phyloP scores from a whole-genome alignment of 768 basidiomycete genomes.

The Glaciozyma antarctica region DNA sequence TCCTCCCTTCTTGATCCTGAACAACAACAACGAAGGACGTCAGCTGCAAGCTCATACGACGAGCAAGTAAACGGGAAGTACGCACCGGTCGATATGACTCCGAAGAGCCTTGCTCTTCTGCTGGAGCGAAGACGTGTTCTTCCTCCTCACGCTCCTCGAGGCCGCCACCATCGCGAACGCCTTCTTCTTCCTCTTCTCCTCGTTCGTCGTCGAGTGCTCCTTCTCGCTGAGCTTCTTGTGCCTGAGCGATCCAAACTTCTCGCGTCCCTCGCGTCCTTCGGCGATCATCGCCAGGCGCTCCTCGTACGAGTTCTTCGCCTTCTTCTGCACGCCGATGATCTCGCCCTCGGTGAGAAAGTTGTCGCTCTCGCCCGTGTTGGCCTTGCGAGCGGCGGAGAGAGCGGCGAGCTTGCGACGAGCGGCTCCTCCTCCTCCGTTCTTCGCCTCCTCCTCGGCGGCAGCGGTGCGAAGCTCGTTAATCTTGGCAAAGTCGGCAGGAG shows the following conservation, averaged over 20 bases:
- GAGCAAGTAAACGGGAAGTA: neutral
- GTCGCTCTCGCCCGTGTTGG: conserved; percentile 35
- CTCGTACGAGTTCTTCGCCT: conserved; percentile 83
- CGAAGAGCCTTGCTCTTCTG: conserved; percentile 8
- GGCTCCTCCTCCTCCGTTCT: conserved; percentile 58
- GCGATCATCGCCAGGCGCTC: conserved; percentile 85
- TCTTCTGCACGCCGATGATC: conserved; percentile 88
- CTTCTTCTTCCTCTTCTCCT: conserved; percentile 30
- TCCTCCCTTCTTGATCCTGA: conserved; percentile 11
- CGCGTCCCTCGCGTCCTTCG: conserved; percentile 86
- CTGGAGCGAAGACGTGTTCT: conserved; percentile 2
- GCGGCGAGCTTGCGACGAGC: conserved; percentile 82
- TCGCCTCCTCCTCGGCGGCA: conserved; percentile 61
- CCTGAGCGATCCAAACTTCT: conserved; percentile 59
- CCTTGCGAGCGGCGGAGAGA: conserved; percentile 63
- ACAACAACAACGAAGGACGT: neutral
- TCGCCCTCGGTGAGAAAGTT: conserved; percentile 68
- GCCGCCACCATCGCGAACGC: conserved; percentile 8
- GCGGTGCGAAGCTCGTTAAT: conserved; percentile 78
- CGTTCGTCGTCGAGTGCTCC: conserved; percentile 33
- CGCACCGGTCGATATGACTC: conserved; percentile 7
- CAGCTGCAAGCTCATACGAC: neutral
- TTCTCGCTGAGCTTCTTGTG: conserved; percentile 34
- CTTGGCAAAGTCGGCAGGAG: conserved; percentile 89
- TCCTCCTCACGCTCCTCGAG: conserved; percentile 5